These are phyloP conservation scores for Secale cereale DNA, from an alignment of 176 grass and related monocot species.

Conservation along the genomic window DNA sequence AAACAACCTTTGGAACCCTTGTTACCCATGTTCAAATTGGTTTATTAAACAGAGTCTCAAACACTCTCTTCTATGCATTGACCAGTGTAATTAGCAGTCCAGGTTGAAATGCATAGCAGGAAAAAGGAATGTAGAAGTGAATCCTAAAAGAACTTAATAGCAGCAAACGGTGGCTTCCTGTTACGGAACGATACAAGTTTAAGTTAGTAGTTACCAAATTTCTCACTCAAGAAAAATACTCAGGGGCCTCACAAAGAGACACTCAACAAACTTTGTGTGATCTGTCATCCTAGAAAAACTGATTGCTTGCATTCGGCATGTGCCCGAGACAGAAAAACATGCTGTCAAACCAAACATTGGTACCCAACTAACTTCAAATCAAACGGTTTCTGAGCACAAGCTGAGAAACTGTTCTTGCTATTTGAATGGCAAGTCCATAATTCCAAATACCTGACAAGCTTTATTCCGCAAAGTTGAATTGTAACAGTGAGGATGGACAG, in stretches of 20 bases:
- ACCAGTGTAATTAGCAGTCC: neutral
- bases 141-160: neutral
- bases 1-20: too few relatives aligned
- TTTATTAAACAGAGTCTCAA: neutral
- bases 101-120: neutral
- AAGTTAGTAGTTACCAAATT: neutral
- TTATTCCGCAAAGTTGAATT: neutral
- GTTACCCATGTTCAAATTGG: neutral
- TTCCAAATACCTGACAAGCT: neutral
- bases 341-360: too few relatives aligned
- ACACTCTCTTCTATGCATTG: neutral
- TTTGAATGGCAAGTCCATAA: neutral
- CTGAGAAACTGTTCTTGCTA: neutral
- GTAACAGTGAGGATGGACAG: neutral
- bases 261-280: neutral
- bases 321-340: neutral
- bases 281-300: neutral
- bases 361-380: neutral
- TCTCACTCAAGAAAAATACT: neutral
- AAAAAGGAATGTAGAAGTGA: neutral
- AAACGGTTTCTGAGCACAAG: neutral
- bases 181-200: neutral
- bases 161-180: neutral
- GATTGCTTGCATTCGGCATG: neutral
- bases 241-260: neutral